These are phyloP conservation scores for Viridothelium virens DNA, from an alignment of 495 filamentous ascomycete species.

Conservation along the genomic window DNA sequence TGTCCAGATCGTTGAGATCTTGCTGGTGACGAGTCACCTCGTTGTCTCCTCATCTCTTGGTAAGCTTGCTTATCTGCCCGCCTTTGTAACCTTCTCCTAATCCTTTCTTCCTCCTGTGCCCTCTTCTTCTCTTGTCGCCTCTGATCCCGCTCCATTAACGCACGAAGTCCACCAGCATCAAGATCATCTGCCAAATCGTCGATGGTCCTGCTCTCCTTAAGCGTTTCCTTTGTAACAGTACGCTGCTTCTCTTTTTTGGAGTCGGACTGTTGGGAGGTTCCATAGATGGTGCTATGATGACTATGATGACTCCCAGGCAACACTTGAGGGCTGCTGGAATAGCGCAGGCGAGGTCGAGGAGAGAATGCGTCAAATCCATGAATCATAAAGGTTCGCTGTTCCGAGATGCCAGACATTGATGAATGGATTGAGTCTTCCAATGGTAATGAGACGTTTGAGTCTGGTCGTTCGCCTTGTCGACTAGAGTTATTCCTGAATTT, in stretches of 20 bases:
- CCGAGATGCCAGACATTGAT: constrained; percentile 60
- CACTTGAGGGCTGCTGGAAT: constrained; percentile 54
- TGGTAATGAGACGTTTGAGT: constrained; percentile 68
- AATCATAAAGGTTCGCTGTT: constrained; percentile 65
- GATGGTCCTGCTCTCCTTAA: constrained; percentile 62
- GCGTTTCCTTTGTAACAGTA: constrained; percentile 53
- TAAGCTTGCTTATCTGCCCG: constrained; percentile 60
- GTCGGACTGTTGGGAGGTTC: constrained; percentile 26
- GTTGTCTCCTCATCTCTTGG: constrained; percentile 41
- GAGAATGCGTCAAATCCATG: constrained; percentile 65
- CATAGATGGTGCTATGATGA: constrained; percentile 13
- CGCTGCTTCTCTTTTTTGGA: constrained; percentile 29
- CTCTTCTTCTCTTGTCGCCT: constrained; percentile 67
- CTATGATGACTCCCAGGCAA: constrained; percentile 23
- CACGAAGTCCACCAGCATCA: constrained; percentile 67
- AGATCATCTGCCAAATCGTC: constrained; percentile 75
- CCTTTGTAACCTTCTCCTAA: constrained; percentile 59
- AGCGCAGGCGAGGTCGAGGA: constrained; percentile 71
- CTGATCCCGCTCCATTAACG: constrained; percentile 77
- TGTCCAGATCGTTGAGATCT: constrained; percentile 19
- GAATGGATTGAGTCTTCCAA: constrained; percentile 65
- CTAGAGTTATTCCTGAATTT: constrained; percentile 51
- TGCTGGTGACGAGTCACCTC: constrained; percentile 15
- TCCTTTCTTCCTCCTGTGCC: constrained; percentile 60
- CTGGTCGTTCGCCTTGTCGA: constrained; percentile 52